These are phyloP conservation scores for Epichloe baconii DNA, from an alignment of 2,329 filamentous ascomycete species.

Conservation along the genomic window DNA sequence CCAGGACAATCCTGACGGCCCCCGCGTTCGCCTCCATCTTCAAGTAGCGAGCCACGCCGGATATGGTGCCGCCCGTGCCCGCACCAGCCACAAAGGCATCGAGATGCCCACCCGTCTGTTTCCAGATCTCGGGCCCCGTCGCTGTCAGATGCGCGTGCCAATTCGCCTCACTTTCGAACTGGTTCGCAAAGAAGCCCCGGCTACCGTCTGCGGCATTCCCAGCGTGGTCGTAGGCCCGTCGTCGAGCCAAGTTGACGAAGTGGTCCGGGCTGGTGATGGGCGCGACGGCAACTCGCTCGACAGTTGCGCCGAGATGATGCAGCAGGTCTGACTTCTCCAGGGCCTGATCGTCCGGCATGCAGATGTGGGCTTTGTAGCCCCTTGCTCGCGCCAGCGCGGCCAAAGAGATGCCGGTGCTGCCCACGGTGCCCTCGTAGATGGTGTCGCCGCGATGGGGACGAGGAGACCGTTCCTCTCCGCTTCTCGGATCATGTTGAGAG, in stretches of 20 bases:
- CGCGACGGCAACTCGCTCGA: slow-evolving; percentile 80
- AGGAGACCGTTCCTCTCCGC: slow-evolving; percentile 71
- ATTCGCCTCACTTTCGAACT: slow-evolving; percentile 88
- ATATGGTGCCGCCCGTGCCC: slow-evolving; percentile 86
- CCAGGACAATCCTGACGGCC: slow-evolving; percentile 60
- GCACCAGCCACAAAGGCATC: slow-evolving; percentile 90
- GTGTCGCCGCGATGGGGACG: slow-evolving; percentile 69
- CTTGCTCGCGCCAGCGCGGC: slow-evolving; percentile 75
- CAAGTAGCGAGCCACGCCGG: slow-evolving; percentile 71
- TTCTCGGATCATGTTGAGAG: slow-evolving; percentile 72
- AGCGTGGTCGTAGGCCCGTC: slow-evolving; percentile 64
- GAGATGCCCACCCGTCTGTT: slow-evolving; percentile 59
- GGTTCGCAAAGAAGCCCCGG: slow-evolving; percentile 84
- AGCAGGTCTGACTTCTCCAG: slow-evolving; percentile 82
- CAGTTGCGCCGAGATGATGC: slow-evolving; percentile 77
- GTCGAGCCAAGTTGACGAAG: slow-evolving; percentile 83
- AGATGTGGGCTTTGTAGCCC: slow-evolving; percentile 93
- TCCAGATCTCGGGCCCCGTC: slow-evolving; percentile 82
- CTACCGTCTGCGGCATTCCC: slow-evolving; percentile 42
- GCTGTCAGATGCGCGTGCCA: slow-evolving; percentile 69
- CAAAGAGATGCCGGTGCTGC: slow-evolving; percentile 89
- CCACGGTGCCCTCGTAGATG: slow-evolving; percentile 95
- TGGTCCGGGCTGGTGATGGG: slow-evolving; percentile 89
- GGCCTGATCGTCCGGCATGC: slow-evolving; percentile 89
- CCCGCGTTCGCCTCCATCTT: slow-evolving; percentile 55